Conservation (phyloP, 108 stramenopile genomes). For the Fistulifera pelliculosa region DNA sequence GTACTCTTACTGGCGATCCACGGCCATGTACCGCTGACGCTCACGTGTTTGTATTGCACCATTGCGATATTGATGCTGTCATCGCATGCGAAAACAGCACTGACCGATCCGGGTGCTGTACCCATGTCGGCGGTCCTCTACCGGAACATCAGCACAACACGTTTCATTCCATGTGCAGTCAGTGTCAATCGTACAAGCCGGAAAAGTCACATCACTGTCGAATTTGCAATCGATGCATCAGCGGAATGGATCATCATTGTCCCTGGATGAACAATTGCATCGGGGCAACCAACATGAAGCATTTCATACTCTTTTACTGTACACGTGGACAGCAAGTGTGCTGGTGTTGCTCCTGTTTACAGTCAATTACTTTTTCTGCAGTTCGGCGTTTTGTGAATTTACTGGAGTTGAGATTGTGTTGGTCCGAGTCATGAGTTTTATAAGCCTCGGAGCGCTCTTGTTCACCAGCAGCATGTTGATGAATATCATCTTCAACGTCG, state of each 20-base stretch:
- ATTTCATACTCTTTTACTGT: slow-evolving; percentile 90
- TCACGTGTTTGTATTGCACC: slow-evolving; percentile 45
- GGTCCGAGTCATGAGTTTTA: slow-evolving; percentile 64
- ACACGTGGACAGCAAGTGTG: slow-evolving; percentile 74
- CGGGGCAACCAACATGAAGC: slow-evolving; percentile 67
- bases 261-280: slow-evolving; percentile 96
- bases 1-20: slow-evolving; percentile 49
- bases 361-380: slow-evolving; percentile 73
- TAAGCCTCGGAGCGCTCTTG: slow-evolving; percentile 52
- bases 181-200: slow-evolving; percentile 91
- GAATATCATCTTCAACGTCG: slow-evolving; percentile 81
- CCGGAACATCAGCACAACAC: slow-evolving; percentile 39
- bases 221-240: slow-evolving; percentile 91
- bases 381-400: slow-evolving; percentile 53
- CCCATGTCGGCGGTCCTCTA: slow-evolving; percentile 61
- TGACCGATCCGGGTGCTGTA: slow-evolving; percentile 90
- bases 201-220: slow-evolving; percentile 90
- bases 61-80: slow-evolving; percentile 54
- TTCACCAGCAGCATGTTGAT: slow-evolving; percentile 81
- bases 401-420: slow-evolving; percentile 55
- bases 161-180: slow-evolving; percentile 62
- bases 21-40: slow-evolving; percentile 37
- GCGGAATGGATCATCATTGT: slow-evolving; percentile 95
- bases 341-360: slow-evolving; percentile 76
- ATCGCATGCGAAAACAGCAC: slow-evolving; percentile 62